Evolutionary conservation across 192 early-diverging fungal species (phyloP), one percentile per base, ranked within the genome.

Genomic region (Mortierella hygrophila): DNA sequence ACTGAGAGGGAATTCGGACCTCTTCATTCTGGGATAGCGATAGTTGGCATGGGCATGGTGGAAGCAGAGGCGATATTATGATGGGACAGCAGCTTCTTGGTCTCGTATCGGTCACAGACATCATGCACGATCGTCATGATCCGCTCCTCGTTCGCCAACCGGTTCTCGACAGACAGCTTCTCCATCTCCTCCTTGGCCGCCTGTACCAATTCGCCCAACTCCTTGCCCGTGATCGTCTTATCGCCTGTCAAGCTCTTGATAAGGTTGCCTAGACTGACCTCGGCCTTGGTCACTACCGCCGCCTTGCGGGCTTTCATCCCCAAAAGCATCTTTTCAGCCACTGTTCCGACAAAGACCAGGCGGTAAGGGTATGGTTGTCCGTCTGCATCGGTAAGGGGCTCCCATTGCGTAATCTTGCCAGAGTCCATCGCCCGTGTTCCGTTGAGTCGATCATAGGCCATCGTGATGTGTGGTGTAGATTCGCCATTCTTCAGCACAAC

Each of bases 171-270:
- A 23, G 57, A 72, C 32, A 80, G 32, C 7, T 63, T 47, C 6
- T 81, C 83, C 83, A 86, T 86, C 47, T 86, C 78, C n/a, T 69
- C 79, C 75, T 81, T 79, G 40, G 81, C 79, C 20, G 10, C 32
- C 32, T 42, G 44, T 6, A 81, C 68, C 78, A 86, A 72, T 32
- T 74, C 70, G 0, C 75, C 78, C 32, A 86, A 40, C 35, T 74
- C 70, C 37, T 47, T 70, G 23, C 78, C 77, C 11, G 78, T 54
- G 40, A 77, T 76, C 21, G 29, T 23, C 68, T 72, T 80, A 13
- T 80, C 74, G 10, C 75, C 70, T 9, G 68, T 46, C 4, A 68
- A 18, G 15, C 41, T 77, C 60, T 80, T 80, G 75, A 86, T 80
- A 26, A 86, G 37, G 37, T 73, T 76, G 26, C 32, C 79, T 21